These are phyloP conservation scores for Citrus glauca DNA, from an alignment of 345 rosid genomes.

Conservation along the genomic window DNA sequence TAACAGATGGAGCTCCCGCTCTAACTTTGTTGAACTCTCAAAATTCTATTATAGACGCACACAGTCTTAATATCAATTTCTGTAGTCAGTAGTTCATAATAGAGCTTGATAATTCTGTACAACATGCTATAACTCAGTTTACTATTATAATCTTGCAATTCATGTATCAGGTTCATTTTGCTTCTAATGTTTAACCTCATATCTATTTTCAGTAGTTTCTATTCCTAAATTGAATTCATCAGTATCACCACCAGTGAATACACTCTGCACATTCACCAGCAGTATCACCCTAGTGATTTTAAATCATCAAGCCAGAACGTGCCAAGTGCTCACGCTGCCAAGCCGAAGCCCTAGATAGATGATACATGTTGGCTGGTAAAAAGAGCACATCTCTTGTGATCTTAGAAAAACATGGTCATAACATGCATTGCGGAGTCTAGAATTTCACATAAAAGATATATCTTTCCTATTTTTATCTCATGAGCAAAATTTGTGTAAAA, in stretches of 20 bases:
- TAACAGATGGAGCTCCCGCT: too few species aligned
- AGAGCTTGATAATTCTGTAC: not conserved
- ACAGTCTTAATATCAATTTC: not conserved
- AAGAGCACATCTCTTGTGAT: not conserved
- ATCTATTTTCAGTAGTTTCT: not conserved
- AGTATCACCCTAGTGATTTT: not conserved
- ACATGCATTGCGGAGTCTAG: not conserved
- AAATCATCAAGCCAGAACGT: not conserved
- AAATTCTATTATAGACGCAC: not conserved
- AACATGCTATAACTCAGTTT: not conserved
- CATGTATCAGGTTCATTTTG: not conserved
- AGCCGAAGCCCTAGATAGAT: not conserved
- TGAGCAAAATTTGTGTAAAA: slow-evolving; percentile 22
- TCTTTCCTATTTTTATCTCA: not conserved
- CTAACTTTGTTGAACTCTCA: too few species aligned
- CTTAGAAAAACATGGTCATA: not conserved
- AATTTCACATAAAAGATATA: not conserved
- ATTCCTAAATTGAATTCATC: not conserved
- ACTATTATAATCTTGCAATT: not conserved
- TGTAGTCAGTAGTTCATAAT: not conserved
- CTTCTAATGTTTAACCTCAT: not conserved
- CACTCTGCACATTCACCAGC: not conserved
- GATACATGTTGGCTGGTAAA: not conserved
- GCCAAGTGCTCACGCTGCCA: not conserved
- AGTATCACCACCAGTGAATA: not conserved